These are phyloP conservation scores for Hymenochaete sp. DNA, from an alignment of 1,284 basidiomycete genomes.

Conservation along the genomic window DNA sequence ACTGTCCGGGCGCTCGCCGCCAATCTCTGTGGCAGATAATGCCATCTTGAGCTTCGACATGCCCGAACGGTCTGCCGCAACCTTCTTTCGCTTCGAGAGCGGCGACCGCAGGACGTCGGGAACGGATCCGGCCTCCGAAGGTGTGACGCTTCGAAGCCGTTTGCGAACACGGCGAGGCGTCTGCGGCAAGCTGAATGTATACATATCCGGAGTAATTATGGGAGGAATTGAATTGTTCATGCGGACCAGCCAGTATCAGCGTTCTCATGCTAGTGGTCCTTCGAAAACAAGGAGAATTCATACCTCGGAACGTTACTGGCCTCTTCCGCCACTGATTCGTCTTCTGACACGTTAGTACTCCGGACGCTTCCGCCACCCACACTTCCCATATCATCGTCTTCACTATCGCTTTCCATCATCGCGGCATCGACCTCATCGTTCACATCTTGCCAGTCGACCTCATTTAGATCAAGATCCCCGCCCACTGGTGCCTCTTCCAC, in stretches of 20 bases:
- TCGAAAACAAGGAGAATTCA: constrained; percentile 20
- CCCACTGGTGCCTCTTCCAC: constrained; percentile 7
- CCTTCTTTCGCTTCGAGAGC: constrained; percentile 66
- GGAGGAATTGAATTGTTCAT: too few relatives aligned
- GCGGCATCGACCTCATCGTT: constrained; percentile 84
- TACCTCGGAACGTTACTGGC: constrained; percentile 18
- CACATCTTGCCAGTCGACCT: constrained; percentile 69
- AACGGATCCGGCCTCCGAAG: constrained; percentile 41
- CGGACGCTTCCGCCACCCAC: constrained; percentile 29
- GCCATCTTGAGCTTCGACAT: constrained; percentile 59
- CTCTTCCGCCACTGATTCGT: constrained; percentile 41
- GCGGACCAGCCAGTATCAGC: too few relatives aligned
- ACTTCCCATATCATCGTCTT: constrained; percentile 31
- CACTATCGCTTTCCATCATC: constrained; percentile 67
- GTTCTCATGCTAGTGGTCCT: neutral
- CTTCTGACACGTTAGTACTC: constrained; percentile 39
- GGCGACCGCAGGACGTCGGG: constrained; percentile 48
- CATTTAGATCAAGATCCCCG: constrained; percentile 37
- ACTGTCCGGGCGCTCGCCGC: constrained; percentile 9
- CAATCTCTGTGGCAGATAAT: constrained; percentile 50
- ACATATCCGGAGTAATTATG: too few relatives aligned
- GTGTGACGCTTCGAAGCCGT: constrained; percentile 61
- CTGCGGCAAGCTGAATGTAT: constrained; percentile 34
- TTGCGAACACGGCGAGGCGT: constrained; percentile 48
- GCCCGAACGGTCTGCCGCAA: constrained; percentile 52